Evolutionary conservation across 169 alveolate species (phyloP), one percentile per base, ranked within the genome.

Genomic region (Plasmodium cynomolgi): DNA sequence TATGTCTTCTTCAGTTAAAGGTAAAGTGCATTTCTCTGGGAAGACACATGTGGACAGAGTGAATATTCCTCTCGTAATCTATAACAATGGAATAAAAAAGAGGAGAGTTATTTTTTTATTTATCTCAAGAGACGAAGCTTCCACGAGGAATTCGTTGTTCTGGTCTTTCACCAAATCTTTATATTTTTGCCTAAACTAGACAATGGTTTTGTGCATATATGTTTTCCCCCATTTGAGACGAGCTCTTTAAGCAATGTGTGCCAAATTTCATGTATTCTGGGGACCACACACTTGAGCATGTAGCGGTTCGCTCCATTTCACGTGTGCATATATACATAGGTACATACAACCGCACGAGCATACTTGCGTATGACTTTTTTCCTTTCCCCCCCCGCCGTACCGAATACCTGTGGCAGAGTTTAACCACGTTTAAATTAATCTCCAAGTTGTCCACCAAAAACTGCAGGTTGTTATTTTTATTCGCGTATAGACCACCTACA

Each of bases 51-150:
- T 90, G 23, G 94, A 80, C 72, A 90, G 54, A 3, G 94, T 62
- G 74, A 90, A 90, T 58, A 90, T 80, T 23, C 94, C 94, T 68
- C 94, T 90, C 39, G 83, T 80, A 41, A 90, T 90, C 94, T 90
- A 58, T 62, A 79, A 62, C 44, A 56, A 71, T 8, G 54, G 77
- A 31, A 13, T 71, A 33, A 39, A 41, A 33, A 50, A 71, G 34
- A 72, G 79, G 34, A 31, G 17, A 68, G 23, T 68, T 68, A 17
- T 23, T 68, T 68, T 56, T 82, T 71, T 50, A 2, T 50, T 39
- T 71, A n/a, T 5, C 6, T 37, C n/a, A 26, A 72, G 62, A 29
- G 54, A 7, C 54, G 74, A 58, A 58, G 13, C 47, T 23, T 56
- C 68, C 33, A 9, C 20, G 37, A 13, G 26, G 37, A 56, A 4